Evolutionary conservation across 139 green algal genomes (phyloP).

Genomic region (Spirogloea muscicola): DNA sequence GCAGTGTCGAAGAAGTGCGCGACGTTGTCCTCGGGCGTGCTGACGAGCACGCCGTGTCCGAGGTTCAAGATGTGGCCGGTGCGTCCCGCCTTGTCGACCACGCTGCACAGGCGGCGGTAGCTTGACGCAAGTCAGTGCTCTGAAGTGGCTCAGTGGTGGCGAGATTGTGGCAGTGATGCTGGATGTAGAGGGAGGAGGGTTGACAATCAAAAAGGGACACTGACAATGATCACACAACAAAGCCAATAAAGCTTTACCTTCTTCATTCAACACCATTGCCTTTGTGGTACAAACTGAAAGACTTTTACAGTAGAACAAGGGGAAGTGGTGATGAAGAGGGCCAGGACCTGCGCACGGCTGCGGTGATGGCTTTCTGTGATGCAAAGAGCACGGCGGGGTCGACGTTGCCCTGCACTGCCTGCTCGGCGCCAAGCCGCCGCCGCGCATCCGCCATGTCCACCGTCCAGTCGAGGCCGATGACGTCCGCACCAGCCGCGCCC

Average conservation of each 20-base stretch:
- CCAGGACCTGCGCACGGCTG: constrained; percentile 30
- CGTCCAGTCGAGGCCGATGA: constrained; percentile 96
- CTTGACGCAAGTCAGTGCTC: too few relatives aligned
- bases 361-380: constrained; percentile 65
- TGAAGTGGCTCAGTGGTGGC: too few relatives aligned
- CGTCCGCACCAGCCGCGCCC: constrained; percentile 62
- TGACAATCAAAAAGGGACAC: too few relatives aligned
- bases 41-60: constrained; percentile 93
- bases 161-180: too few relatives aligned
- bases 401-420: constrained; percentile 86
- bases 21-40: constrained; percentile 94
- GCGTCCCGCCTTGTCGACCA: constrained; percentile 72
- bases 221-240: too few relatives aligned
- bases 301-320: too few relatives aligned
- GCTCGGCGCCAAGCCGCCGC: constrained; percentile 59
- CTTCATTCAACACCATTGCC: too few relatives aligned
- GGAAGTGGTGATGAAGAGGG: not conserved
- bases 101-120: too few relatives aligned
- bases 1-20: constrained; percentile 83
- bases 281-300: too few relatives aligned
- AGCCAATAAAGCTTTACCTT: too few relatives aligned
- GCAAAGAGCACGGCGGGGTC: constrained; percentile 90
- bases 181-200: too few relatives aligned
- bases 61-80: constrained; percentile 93
- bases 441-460: constrained; percentile 90